Evolutionary conservation across 2,329 filamentous ascomycete genomes (phyloP).

Genomic region (Diaporthe sp.): DNA sequence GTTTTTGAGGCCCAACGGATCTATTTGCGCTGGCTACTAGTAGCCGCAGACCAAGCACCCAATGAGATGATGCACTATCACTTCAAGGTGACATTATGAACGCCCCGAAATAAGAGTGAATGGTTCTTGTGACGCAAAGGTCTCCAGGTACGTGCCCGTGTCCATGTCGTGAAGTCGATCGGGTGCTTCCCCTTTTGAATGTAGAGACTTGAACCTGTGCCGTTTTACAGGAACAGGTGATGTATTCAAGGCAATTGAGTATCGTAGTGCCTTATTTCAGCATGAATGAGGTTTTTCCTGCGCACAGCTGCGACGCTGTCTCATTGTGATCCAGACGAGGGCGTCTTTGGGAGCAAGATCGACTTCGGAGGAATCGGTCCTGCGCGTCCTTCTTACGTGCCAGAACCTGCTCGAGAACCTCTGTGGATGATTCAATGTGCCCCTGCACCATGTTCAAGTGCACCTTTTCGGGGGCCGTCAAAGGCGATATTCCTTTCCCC

Average conservation of each 20-base stretch:
- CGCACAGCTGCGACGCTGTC: too few relatives aligned
- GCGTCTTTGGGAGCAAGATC: background rate
- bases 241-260: background rate
- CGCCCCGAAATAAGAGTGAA: background rate
- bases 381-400: too few relatives aligned
- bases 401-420: background rate
- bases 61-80: too few relatives aligned
- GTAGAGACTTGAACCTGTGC: background rate
- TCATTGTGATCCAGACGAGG: background rate
- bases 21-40: background rate
- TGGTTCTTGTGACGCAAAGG: background rate
- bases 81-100: background rate
- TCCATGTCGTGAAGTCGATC: background rate
- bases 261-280: background rate
- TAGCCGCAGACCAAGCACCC: too few relatives aligned
- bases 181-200: too few relatives aligned
- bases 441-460: background rate
- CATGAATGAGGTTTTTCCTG: background rate
- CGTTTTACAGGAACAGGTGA: background rate
- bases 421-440: background rate
- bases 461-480: too few relatives aligned
- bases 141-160: background rate
- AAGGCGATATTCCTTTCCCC: background rate
- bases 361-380: too few relatives aligned
- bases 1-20: too few relatives aligned